Conservation (phyloP, 2,329 filamentous ascomycete species). For the Arthroderma uncinatum region DNA sequence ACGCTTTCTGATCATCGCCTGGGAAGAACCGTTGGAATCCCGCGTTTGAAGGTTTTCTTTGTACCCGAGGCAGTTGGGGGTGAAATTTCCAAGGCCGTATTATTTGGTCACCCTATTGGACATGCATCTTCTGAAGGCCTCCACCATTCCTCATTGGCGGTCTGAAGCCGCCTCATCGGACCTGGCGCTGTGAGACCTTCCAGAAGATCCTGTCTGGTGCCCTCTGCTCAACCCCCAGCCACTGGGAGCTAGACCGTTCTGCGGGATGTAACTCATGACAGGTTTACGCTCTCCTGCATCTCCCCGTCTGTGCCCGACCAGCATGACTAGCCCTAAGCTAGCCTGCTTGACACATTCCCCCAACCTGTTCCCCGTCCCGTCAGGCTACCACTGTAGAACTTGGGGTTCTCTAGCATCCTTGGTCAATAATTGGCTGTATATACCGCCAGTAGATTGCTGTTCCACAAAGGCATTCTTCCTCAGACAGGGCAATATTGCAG, state of each 20-base stretch:
- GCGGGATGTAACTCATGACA: constrained; percentile 14
- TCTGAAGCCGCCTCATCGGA: background rate
- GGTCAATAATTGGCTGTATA: constrained; percentile 22
- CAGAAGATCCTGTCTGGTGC: constrained; percentile 11
- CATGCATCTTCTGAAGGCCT: background rate
- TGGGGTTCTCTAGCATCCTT: constrained; percentile 19
- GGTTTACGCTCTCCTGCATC: constrained; percentile 13
- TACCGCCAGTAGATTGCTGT: constrained; percentile 22
- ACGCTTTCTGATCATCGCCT: background rate
- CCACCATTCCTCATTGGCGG: background rate
- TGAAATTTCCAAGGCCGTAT: background rate
- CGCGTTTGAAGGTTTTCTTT: background rate
- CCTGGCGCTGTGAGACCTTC: constrained; percentile 9
- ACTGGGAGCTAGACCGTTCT: constrained; percentile 10
- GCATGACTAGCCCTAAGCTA: constrained; percentile 11
- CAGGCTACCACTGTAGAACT: constrained; percentile 21
- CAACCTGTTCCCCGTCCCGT: constrained; percentile 11
- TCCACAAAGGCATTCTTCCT: constrained; percentile 23
- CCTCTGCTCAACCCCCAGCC: constrained; percentile 5
- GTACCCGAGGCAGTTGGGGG: background rate
- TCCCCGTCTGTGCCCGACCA: constrained; percentile 15
- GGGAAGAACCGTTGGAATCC: background rate
- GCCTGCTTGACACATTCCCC: constrained; percentile 18
- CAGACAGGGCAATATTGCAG: constrained; percentile 16
- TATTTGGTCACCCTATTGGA: constrained; percentile 1